These are phyloP conservation scores for Acacia melanoxylon DNA, from an alignment of 306 rosid species.

Conservation along the genomic window DNA sequence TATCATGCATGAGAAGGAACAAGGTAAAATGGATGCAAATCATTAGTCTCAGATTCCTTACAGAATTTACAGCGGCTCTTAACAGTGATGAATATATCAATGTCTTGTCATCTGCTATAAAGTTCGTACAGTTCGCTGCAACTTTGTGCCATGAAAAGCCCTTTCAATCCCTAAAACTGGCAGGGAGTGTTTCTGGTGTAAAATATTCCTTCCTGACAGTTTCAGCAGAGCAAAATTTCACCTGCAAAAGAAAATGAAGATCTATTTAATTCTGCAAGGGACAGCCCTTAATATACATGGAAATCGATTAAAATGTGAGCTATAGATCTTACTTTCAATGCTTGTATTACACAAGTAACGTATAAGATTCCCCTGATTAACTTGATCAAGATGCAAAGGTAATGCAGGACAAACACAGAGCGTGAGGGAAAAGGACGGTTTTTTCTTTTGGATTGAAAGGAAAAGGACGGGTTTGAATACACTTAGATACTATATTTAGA, in stretches of 20 bases:
- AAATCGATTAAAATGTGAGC: conserved; percentile 24
- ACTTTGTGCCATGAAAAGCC: background rate
- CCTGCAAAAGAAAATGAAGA: conserved; percentile 56
- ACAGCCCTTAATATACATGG: background rate
- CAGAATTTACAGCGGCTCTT: background rate
- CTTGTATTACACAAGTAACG: conserved; percentile 9
- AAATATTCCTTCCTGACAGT: conserved; percentile 75
- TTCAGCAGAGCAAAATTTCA: conserved; percentile 78
- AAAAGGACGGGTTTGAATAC: background rate
- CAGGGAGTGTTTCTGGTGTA: conserved; percentile 63
- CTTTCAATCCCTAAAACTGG: conserved; percentile 59
- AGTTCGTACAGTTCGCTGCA: conserved; percentile 9
- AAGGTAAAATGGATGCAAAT: conserved; percentile 1
- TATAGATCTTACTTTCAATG: conserved; percentile 4
- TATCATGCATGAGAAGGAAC: conserved; percentile 15
- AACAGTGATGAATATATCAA: background rate
- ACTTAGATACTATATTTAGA: background rate
- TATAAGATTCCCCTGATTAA: background rate
- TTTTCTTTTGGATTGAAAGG: too few species aligned
- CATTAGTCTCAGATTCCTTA: background rate
- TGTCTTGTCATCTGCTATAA: conserved; percentile 5
- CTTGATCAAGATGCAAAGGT: background rate
- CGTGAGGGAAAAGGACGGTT: too few species aligned
- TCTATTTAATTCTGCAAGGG: background rate
- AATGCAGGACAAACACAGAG: background rate